A percentile compares a stretch with the other conserved stretches of the same genome.
These are phyloP conservation scores for Umbilicus rupestris DNA, from an alignment of 164 flowering plant genomes.

Conservation along the genomic window DNA sequence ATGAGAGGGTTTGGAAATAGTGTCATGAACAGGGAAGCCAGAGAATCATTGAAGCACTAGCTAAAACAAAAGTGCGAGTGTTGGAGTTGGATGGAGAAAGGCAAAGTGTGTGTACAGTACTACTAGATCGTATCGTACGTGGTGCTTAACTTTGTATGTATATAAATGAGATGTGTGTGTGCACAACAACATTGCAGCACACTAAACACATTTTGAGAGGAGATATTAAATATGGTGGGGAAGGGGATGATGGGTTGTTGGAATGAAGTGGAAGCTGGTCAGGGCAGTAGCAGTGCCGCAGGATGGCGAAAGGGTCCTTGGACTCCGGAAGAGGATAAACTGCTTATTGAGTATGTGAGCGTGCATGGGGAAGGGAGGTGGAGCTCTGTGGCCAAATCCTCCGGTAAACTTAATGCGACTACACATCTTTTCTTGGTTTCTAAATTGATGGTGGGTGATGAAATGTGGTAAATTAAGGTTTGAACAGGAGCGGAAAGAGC, in stretches of 20 bases:
- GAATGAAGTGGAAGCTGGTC: neutral
- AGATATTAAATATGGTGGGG: too few relatives aligned
- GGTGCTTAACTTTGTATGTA: neutral
- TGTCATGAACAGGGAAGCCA: conserved; percentile 4
- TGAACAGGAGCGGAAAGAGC: conserved; percentile 54
- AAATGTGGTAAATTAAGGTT: conserved; percentile 17
- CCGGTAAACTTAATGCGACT: too few relatives aligned
- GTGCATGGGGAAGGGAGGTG: conserved; percentile 56
- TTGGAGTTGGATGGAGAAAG: too few relatives aligned
- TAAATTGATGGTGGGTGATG: neutral
- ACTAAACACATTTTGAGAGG: neutral
- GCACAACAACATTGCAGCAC: neutral
- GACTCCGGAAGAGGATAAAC: conserved; percentile 51
- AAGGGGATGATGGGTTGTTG: neutral
- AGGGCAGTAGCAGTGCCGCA: neutral
- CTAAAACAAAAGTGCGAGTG: neutral
- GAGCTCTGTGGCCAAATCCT: conserved; percentile 37
- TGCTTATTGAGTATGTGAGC: conserved; percentile 35
- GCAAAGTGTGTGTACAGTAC: too few relatives aligned
- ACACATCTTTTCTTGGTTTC: too few relatives aligned
- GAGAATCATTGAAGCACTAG: conserved; percentile 3
- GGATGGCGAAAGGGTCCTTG: conserved; percentile 67
- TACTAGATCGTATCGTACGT: neutral
- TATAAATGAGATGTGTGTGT: neutral
- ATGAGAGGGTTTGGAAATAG: neutral